These are phyloP conservation scores for Arabidopsis arenosa DNA, from an alignment of 345 rosid genomes.

Conservation along the genomic window DNA sequence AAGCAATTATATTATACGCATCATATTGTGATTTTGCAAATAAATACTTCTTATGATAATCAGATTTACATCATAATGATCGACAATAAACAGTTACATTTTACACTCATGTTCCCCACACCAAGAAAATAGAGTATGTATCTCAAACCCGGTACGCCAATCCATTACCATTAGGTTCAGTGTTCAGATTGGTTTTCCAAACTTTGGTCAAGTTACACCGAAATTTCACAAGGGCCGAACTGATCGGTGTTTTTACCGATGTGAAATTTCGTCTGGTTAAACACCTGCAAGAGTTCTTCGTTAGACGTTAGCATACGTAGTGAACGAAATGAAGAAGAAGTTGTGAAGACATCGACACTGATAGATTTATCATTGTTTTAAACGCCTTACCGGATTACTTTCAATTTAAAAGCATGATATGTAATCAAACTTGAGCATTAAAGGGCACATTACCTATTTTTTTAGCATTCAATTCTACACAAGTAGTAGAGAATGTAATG, in stretches of 20 bases:
- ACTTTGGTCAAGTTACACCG: background rate
- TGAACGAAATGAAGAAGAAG: background rate
- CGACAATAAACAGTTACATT: background rate
- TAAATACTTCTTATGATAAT: background rate
- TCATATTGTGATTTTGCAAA: background rate
- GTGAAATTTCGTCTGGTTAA: background rate
- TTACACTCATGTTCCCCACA: background rate
- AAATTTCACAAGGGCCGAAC: background rate
- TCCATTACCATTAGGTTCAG: background rate
- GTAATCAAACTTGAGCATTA: background rate
- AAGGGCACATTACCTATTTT: background rate
- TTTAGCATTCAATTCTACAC: background rate
- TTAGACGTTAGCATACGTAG: background rate
- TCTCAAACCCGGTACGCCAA: background rate
- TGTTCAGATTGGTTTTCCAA: background rate
- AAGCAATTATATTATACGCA: background rate
- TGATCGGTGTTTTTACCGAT: background rate
- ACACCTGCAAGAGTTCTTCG: background rate
- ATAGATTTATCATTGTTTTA: background rate
- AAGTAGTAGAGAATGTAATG: background rate
- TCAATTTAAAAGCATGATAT: background rate
- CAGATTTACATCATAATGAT: slow-evolving; percentile 3
- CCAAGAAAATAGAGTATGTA: background rate
- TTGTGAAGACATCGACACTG: background rate
- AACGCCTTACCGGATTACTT: background rate